Base-by-base conservation (phyloP, 164 flowering plant species). In the Piper betle region DNA sequence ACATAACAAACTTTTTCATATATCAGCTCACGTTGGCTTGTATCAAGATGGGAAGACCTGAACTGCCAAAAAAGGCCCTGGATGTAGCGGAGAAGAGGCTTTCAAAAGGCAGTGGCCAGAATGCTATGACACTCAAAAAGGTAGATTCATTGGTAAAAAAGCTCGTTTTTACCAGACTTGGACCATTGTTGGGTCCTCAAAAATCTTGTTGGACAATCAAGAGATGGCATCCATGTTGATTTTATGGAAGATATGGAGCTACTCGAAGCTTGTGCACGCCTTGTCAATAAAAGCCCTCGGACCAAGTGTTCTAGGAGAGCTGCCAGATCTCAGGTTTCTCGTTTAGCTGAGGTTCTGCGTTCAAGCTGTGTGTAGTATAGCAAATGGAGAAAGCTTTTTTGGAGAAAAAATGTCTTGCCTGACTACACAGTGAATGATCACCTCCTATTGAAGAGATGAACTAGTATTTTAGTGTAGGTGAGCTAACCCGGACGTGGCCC, bases 121-220 rank as follows among this genome's bases (percentile, higher is more conserved):
- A 61, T 85, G 83, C 58, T 85, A 85, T 52, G 91, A 85, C 63
- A 83, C 83, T 1, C 74, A 77, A 37, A 77, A 69, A 59, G 91
- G 86, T 58, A 81, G 77, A 67, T 83, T 85, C 55, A 76, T 83
- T 46, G 88, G 91, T n/a, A 85, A 83, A 71, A 84, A 83, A 64
- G 61, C 91, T 3, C 72, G 88, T 37, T 79, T 82, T 33, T 68
- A 62, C 67, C 97, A 87, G 65, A 87, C 92, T 64, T 90, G 95
- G 95, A 87, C 92, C 16, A 77, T 85, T 41, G 87, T 92, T 4
- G 92, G 95, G 50, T 76, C 91, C 8, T 78, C 97, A n/a, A 90
- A 85, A 69, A 77, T 85, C 79, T 84, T 87, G 4, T 64, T 87
- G 69, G 64, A 66, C 57, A 66, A 66, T 42, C 69, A 64, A 0